Conservation (phyloP, 768 basidiomycete genomes). For the Xanthoconium stramineum region DNA sequence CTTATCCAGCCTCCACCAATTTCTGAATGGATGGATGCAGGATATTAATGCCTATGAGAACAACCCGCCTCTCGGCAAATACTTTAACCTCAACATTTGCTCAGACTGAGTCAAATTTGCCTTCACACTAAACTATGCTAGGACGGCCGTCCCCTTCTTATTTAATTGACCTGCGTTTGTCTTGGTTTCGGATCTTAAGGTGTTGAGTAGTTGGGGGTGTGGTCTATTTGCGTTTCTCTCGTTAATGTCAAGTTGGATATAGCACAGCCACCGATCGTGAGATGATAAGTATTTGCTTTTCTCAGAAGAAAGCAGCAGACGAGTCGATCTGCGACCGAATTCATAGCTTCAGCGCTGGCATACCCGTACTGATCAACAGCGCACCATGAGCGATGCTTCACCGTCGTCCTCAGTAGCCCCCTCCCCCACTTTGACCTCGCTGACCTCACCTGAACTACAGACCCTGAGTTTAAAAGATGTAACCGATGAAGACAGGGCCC, state of each 20-base stretch:
- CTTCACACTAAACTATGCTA: neutral
- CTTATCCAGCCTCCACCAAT: slow-evolving; percentile 57
- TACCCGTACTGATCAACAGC: slow-evolving; percentile 1
- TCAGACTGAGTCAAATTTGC: neutral
- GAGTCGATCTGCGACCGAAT: neutral
- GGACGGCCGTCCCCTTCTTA: neutral
- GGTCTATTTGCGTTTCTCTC: neutral
- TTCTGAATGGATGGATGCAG: slow-evolving; percentile 70
- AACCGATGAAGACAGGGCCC: slow-evolving; percentile 65
- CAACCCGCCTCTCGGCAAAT: slow-evolving; percentile 51
- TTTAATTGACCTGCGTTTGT: neutral
- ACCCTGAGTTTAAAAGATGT: slow-evolving; percentile 53
- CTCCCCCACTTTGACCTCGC: slow-evolving; percentile 50
- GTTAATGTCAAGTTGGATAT: neutral
- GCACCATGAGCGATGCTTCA: slow-evolving; percentile 24
- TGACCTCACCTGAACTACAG: slow-evolving; percentile 58
- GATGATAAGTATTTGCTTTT: slow-evolving; percentile 18
- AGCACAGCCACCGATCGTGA: slow-evolving; percentile 32
- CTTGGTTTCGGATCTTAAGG: neutral
- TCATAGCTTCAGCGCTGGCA: neutral
- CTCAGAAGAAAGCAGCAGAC: slow-evolving; percentile 5
- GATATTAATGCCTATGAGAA: slow-evolving; percentile 50
- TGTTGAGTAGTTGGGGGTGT: neutral
- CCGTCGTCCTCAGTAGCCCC: slow-evolving; percentile 30
- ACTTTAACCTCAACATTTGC: slow-evolving; percentile 58